Percentiles rank a stretch among this genome's conserved stretches.
Evolutionary conservation across 495 filamentous ascomycete genomes (phyloP).

Genomic region (Hypoxylon crocopeplum): DNA sequence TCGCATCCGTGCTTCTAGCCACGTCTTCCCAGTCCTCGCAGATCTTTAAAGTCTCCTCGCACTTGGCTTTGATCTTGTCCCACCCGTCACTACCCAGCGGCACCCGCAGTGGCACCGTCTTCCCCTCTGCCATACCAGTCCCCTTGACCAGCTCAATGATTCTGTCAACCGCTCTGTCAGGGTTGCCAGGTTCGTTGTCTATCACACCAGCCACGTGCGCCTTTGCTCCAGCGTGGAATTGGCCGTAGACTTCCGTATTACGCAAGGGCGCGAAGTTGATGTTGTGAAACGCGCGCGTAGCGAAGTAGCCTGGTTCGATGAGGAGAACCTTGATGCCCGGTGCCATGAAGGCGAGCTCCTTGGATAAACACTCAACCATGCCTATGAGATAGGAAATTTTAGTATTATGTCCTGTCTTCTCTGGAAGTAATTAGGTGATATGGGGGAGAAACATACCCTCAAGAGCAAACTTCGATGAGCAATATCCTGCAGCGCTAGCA

Average conservation of each 20-base stretch:
- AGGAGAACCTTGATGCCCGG: conserved; percentile 6
- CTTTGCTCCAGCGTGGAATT: not conserved
- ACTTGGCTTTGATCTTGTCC: conserved; percentile 44
- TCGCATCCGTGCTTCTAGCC: conserved; percentile 26
- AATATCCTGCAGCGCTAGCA: conserved; percentile 62
- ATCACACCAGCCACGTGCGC: not conserved
- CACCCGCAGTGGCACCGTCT: conserved; percentile 50
- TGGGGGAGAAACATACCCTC: conserved; percentile 61
- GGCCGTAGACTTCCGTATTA: conserved; percentile 4
- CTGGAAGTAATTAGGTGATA: not conserved
- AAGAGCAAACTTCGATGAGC: conserved; percentile 92
- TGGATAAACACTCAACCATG: conserved; percentile 10
- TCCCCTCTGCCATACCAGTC: conserved; percentile 45
- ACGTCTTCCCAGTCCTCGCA: conserved; percentile 32
- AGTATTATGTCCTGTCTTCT: not conserved
- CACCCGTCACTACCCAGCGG: conserved; percentile 55
- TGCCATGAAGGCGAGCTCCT: conserved; percentile 4
- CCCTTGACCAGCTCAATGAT: conserved; percentile 51
- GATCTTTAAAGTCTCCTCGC: conserved; percentile 31
- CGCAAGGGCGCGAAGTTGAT: conserved; percentile 15
- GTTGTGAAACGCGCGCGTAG: conserved; percentile 21
- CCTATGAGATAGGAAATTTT: not conserved
- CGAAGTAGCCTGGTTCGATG: conserved; percentile 8
- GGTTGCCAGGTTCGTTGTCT: conserved; percentile 48
- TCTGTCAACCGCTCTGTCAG: conserved; percentile 41